Evolutionary conservation across 169 alveolate species (phyloP).

Genomic region (Miamiensis avidus): DNA sequence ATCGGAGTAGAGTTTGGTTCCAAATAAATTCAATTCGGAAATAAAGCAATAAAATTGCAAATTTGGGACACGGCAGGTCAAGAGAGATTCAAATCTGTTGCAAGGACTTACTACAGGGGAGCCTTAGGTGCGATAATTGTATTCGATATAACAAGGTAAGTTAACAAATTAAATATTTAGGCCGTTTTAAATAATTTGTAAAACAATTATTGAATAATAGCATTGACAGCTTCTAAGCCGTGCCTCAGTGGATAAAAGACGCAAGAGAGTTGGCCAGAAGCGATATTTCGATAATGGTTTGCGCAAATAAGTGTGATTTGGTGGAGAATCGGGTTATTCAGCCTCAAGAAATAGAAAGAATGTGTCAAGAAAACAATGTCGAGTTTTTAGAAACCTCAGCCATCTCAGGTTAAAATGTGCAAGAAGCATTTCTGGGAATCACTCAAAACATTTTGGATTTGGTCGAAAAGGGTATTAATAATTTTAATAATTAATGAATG

Average conservation of each 20-base stretch:
- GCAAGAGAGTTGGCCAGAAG: constrained; percentile 61
- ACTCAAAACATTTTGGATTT: constrained; percentile 81
- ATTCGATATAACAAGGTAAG: constrained; percentile 68
- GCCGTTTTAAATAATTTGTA: not conserved
- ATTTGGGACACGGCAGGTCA: constrained; percentile 90
- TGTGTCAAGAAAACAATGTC: constrained; percentile 88
- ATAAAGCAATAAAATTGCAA: constrained; percentile 68
- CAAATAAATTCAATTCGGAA: constrained; percentile 56
- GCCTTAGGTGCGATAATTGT: constrained; percentile 80
- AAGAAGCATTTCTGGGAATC: constrained; percentile 76
- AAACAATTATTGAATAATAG: not conserved
- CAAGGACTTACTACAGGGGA: constrained; percentile 80
- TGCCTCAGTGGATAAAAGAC: constrained; percentile 68
- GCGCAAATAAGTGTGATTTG: constrained; percentile 81
- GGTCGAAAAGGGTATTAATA: constrained; percentile 76
- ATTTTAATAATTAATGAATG: not conserved
- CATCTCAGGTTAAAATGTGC: constrained; percentile 90
- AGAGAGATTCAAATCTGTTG: constrained; percentile 78
- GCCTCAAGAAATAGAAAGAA: constrained; percentile 84
- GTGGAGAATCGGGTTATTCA: constrained; percentile 75
- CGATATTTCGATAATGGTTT: constrained; percentile 55
- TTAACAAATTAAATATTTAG: constrained; percentile 21
- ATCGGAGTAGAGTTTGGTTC: constrained; percentile 76
- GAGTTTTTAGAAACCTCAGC: constrained; percentile 91
- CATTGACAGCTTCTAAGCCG: constrained; percentile 56